phyloP scores from a whole-genome alignment of 179 eudicot genomes.

The Beta corolliflora region DNA sequence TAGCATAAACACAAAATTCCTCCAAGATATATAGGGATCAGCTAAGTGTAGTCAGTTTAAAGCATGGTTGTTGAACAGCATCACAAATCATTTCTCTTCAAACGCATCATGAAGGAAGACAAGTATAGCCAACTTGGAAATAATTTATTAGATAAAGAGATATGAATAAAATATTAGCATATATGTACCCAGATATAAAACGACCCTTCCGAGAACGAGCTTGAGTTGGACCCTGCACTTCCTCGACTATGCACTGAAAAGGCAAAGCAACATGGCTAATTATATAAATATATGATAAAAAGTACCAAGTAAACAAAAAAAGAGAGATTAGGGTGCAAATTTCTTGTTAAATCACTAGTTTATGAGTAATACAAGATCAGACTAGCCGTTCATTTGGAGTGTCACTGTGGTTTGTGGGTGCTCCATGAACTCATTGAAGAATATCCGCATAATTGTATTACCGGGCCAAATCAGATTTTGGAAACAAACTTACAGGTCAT shows the following conservation, averaged over 20 bases:
- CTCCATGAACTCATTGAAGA: not conserved
- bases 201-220: slow-evolving; percentile 94
- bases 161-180: slow-evolving; percentile 12
- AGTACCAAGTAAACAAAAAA: not conserved
- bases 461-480: not conserved
- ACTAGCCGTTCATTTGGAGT: not conserved
- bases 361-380: not conserved
- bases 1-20: not conserved
- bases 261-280: slow-evolving; percentile 6
- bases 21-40: not conserved
- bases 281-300: not conserved
- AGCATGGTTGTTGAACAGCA: slow-evolving; percentile 3
- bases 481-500: not conserved
- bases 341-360: not conserved
- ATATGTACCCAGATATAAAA: slow-evolving; percentile 91
- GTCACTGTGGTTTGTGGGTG: not conserved
- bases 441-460: not conserved
- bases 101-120: not conserved
- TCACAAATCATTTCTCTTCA: slow-evolving; percentile 5
- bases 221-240: slow-evolving; percentile 97
- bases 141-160: not conserved
- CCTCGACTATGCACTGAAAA: slow-evolving; percentile 92
- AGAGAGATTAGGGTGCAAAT: too few species aligned
- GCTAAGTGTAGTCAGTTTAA: not conserved
- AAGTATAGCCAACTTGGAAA: not conserved